These are phyloP conservation scores for Venturia nashicola DNA, from an alignment of 2,329 filamentous ascomycete genomes.

Conservation along the genomic window DNA sequence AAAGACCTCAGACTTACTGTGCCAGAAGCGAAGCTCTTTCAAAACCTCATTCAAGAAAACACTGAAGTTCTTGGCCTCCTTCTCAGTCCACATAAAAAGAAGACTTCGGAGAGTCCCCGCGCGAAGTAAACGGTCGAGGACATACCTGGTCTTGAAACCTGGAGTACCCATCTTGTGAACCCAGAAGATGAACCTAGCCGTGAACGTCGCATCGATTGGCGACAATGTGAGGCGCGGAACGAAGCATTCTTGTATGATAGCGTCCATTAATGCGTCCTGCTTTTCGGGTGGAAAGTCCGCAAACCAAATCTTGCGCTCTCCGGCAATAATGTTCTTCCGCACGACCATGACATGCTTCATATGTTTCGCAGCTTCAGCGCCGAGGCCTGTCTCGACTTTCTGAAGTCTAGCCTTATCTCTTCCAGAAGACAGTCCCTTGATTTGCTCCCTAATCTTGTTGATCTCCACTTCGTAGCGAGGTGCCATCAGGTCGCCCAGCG, in stretches of 20 bases:
- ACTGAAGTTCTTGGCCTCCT: constrained; percentile 87
- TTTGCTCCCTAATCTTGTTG: constrained; percentile 22
- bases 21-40: constrained; percentile 72
- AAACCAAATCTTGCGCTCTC: constrained; percentile 74
- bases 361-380: constrained; percentile 42
- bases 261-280: constrained; percentile 55
- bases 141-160: constrained; percentile 72
- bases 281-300: constrained; percentile 46
- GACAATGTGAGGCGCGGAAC: constrained; percentile 79
- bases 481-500: constrained; percentile 68
- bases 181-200: constrained; percentile 74
- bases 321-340: constrained; percentile 42
- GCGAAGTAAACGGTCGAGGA: constrained; percentile 76
- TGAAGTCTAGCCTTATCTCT: constrained; percentile 58
- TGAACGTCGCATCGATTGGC: constrained; percentile 77
- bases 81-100: constrained; percentile 80
- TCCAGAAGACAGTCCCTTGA: constrained; percentile 50
- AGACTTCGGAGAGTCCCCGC: constrained; percentile 68
- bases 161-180: constrained; percentile 75
- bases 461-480: constrained; percentile 71
- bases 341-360: constrained; percentile 5
- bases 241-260: constrained; percentile 79
- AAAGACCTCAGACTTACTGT: constrained; percentile 61
- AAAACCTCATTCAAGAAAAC: constrained; percentile 77
- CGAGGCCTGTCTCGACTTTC: constrained; percentile 55